Base-by-base conservation (phyloP, 179 eudicot genomes). In the Patellifolia procumbens region DNA sequence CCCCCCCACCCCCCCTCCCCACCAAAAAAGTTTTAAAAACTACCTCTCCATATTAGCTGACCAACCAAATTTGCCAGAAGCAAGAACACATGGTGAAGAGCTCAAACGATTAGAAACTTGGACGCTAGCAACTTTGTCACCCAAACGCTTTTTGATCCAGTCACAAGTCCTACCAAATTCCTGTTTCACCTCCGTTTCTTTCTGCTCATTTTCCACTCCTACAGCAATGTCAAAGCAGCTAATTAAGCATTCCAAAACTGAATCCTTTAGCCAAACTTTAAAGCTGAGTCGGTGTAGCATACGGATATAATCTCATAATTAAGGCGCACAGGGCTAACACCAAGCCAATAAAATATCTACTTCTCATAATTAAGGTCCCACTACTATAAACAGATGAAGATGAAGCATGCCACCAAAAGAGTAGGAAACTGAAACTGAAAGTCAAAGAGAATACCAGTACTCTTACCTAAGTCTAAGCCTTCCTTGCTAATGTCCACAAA, bases 41-140 rank as follows among this genome's bases (percentile, higher is more conserved):
- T 79, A 94, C 98, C 98, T 92, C 82, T 94, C 98, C 98, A 94
- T 94, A 83, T 92, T 94, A 19, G 98, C 98, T 64, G 98, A 94
- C 94, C 93, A 91, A 77, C 98, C 98, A 80, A 89, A 91, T 83
- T 84, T 91, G 28, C 93, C 97, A 15, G 98, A 86, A 32, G 86
- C 97, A 75, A 94, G 97, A 77, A 92, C 98, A 79, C 98, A 94
- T 61, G 98, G 98, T 22, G 98, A 94, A 46, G 93, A 61, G 74
- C 96, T 94, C 73, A 94, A 82, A 28, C 98, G 97, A 58, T 83
- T 86, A 15, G 98, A 92, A 74, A 94, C 80, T 81, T 94, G 97
- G 68, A 94, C 98, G 78, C 92, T 89, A 43, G 95, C 92, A 81
- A 94, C 97, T 84, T 86, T 94, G 80, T 94, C 97, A 51, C 97